Evolutionary conservation across 2,329 filamentous ascomycete species (phyloP), one percentile per base, ranked within the genome.

Genomic region (Arthrobotrys conoides): DNA sequence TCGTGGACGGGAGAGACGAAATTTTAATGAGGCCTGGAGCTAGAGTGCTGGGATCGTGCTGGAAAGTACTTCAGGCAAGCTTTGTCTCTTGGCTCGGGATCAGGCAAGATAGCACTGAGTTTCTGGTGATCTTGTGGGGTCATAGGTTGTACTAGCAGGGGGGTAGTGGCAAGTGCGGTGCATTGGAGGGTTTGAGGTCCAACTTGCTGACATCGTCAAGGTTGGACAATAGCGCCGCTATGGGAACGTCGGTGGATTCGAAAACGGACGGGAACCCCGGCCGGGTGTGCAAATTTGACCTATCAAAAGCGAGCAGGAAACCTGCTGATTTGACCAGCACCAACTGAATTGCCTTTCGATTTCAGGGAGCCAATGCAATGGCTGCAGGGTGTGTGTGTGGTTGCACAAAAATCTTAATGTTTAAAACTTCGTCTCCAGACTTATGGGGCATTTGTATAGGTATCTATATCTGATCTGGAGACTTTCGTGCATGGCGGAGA

Each of bases 31-130:
- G 57, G 57, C 57, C 57, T 44, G 36, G 9, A 24, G 20, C 10
- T 8, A 18, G 3, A 30, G 27, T 6, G 14, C 33, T 55, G 24
- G 27, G 30, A 10, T 22, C n/a, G 57, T 59, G 22, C 10, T 27
- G 20, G 16, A 41, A 30, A 12, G 36, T 27, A 44, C 14, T 61
- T 61, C 57, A 61, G 57, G 57, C 57, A 61, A 61, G 57, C 20
- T 61, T 61, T 61, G 57, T 33, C 9, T 41, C 36, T 41, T 61
- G 36, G 57, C 36, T 61, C 57, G 57, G 36, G 57, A 61, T 61
- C 57, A 44, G 57, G 55, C 55, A 61, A 61, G 55, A 61, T 41
- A 61, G 18, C 18, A 61, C 55, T 44, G 33, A 44, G 33, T n/a
- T 61, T 61, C 55, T 61, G 10, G 55, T 61, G 33, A 44, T 61